Evolutionary conservation across 208 protist genomes (phyloP).

Genomic region (Leishmania aethiopica): DNA sequence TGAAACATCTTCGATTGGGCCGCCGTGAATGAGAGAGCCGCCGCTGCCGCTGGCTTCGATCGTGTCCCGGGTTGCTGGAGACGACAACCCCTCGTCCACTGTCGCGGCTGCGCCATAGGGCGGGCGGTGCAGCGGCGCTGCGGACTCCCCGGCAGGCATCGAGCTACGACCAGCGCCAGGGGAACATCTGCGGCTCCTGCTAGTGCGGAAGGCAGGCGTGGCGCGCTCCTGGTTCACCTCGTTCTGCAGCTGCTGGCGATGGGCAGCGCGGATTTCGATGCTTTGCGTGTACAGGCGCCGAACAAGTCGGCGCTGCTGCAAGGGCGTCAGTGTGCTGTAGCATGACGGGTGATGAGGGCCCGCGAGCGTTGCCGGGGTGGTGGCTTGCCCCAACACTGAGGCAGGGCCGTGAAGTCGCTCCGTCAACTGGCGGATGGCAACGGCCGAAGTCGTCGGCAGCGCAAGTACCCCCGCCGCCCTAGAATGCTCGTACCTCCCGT

Average conservation of each 20-base stretch:
- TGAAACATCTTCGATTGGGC: background rate
- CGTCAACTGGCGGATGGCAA: background rate
- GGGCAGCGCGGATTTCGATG: conserved; percentile 21
- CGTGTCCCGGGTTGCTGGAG: background rate
- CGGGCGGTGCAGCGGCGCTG: conserved; percentile 11
- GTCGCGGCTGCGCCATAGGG: background rate
- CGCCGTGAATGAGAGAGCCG: background rate
- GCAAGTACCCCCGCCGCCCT: background rate
- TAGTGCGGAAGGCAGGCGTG: conserved; percentile 5
- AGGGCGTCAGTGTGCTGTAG: conserved; percentile 38
- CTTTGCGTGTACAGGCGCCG: conserved; percentile 43
- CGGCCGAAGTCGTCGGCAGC: background rate
- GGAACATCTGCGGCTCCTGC: conserved; percentile 10
- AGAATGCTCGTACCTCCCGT: background rate
- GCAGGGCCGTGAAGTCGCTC: background rate
- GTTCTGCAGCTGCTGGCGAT: conserved; percentile 24
- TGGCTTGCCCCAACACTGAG: background rate
- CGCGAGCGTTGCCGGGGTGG: background rate
- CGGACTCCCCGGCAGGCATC: background rate
- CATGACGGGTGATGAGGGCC: conserved; percentile 20
- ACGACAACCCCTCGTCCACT: background rate
- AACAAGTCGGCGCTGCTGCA: conserved; percentile 36
- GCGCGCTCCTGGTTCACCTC: conserved; percentile 13
- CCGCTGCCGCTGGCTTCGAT: background rate
- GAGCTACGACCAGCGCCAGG: background rate